Evolutionary conservation across 2,329 filamentous ascomycete species (phyloP), one percentile per base, ranked within the genome.

Genomic region (Ophiostoma himal-ulmi): DNA sequence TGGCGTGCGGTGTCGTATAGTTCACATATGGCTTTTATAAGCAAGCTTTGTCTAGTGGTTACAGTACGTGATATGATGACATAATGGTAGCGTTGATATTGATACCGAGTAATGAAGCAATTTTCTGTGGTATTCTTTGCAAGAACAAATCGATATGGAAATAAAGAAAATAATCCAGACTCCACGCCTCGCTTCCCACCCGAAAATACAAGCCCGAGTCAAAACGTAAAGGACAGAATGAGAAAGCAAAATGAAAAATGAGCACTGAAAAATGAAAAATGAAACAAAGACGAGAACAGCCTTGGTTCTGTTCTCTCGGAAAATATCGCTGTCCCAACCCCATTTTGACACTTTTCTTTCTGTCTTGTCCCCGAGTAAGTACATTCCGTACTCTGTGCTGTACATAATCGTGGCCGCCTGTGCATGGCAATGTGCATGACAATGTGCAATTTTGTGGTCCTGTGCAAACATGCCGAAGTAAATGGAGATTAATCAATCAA

Each of bases 171-270:
- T 41, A 68, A 72, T 66, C 17, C 6, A 67, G 66, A 66, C 70
- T 71, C 70, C 70, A 69, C 73, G 72, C 73, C 71, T 67, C 73
- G 71, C 73, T 73, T 54, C 70, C 68, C 69, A 48, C 70, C 71
- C 70, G 14, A 65, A 67, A 67, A 30, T 34, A 68, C 7, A 57
- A 57, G 34, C 69, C 70, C 22, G 62, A 71, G 68, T 66, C 70
- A 68, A 30, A 30, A 30, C 30, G 30, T 30, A 30, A 30, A 30
- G 30, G 30, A 30, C 30, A 30, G 30, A 30, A 30, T 30, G 30
- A 30, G 30, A 30, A 30, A 30, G 30, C 30, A 30, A 30, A 30
- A 30, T 30, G 30, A 30, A 3, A 30, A 2, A 30, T 30, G 30
- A 30, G 30, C 30, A 30, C 3, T 30, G 30, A 30, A 30, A 30